Evolutionary conservation across 1,284 basidiomycete species (phyloP).

Genomic region (Heterobasidion parviporum): DNA sequence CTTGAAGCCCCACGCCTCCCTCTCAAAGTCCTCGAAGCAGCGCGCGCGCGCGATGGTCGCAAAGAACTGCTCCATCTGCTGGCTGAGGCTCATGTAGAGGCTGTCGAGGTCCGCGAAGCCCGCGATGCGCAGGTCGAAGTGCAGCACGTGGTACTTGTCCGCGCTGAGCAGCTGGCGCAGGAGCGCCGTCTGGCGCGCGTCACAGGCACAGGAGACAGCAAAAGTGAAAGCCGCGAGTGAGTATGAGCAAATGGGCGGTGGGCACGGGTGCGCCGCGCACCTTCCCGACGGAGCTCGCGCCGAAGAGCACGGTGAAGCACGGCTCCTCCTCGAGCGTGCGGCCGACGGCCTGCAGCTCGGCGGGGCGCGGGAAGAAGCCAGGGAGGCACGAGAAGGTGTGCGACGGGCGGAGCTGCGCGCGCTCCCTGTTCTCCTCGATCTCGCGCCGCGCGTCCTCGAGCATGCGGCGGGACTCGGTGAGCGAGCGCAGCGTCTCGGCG

Average conservation of each 20-base stretch:
- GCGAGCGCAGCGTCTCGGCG: slow-evolving; percentile 65
- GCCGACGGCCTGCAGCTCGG: slow-evolving; percentile 57
- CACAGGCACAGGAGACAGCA: background rate
- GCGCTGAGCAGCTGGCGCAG: slow-evolving; percentile 67
- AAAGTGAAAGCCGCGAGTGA: background rate
- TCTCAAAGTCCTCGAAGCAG: slow-evolving; percentile 68
- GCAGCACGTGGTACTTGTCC: slow-evolving; percentile 65
- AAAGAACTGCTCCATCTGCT: slow-evolving; percentile 78
- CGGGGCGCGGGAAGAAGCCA: slow-evolving; percentile 60
- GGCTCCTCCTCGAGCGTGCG: slow-evolving; percentile 61
- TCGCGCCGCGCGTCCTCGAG: slow-evolving; percentile 71
- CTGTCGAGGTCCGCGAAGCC: slow-evolving; percentile 75
- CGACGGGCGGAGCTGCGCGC: slow-evolving; percentile 58
- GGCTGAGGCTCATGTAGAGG: slow-evolving; percentile 65
- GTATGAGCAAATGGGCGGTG: background rate
- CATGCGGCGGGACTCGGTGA: slow-evolving; percentile 66
- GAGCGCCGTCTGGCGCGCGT: slow-evolving; percentile 52
- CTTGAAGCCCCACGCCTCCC: slow-evolving; percentile 72
- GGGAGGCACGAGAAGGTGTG: slow-evolving; percentile 74
- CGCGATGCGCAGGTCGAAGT: slow-evolving; percentile 77
- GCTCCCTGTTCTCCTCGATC: slow-evolving; percentile 57
- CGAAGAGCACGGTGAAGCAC: slow-evolving; percentile 73
- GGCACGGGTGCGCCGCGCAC: slow-evolving; percentile 27
- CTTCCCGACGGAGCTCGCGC: slow-evolving; percentile 77
- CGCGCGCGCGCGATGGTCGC: slow-evolving; percentile 48